A percentile compares a stretch with the other conserved stretches of the same genome.
Conservation (phyloP, 2,329 filamentous ascomycete species). For the Botrytis aclada region DNA sequence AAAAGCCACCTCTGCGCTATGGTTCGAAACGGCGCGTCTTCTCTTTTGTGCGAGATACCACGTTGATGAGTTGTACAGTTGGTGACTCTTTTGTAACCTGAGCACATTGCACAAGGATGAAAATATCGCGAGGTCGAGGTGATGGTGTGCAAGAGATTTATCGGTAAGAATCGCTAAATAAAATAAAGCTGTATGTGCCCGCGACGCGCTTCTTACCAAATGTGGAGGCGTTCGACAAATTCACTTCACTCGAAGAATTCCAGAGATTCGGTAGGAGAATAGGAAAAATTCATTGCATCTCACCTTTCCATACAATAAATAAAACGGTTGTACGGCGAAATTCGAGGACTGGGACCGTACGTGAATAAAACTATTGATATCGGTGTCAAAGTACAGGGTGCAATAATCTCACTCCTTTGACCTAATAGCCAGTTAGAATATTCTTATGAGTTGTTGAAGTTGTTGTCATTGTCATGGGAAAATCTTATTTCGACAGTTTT, state of each 20-base stretch:
- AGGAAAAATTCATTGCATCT: slow-evolving; percentile 24
- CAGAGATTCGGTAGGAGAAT: slow-evolving; percentile 25
- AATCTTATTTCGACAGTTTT: neutral
- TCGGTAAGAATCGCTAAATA: slow-evolving; percentile 12
- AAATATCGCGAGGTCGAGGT: slow-evolving; percentile 12
- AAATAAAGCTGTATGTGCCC: slow-evolving; percentile 16
- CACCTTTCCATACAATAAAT: slow-evolving; percentile 20
- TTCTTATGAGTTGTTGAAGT: neutral
- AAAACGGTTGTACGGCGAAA: neutral
- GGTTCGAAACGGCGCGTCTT: slow-evolving; percentile 20
- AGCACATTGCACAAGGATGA: slow-evolving; percentile 11
- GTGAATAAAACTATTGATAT: neutral
- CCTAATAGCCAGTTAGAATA: neutral
- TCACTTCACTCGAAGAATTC: slow-evolving; percentile 22
- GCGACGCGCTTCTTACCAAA: slow-evolving; percentile 23
- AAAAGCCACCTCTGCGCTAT: slow-evolving; percentile 3
- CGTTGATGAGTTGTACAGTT: slow-evolving; percentile 31
- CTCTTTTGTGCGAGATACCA: slow-evolving; percentile 24
- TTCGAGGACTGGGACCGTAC: neutral
- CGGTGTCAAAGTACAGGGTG: neutral
- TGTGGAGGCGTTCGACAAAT: slow-evolving; percentile 23
- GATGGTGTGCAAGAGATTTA: slow-evolving; percentile 1
- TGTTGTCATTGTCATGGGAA: neutral
- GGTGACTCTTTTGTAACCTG: slow-evolving; percentile 16
- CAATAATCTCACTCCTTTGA: neutral